phyloP scores from a whole-genome alignment of 2,329 filamentous ascomycete genomes.

The Gaeumannomyces sp. region DNA sequence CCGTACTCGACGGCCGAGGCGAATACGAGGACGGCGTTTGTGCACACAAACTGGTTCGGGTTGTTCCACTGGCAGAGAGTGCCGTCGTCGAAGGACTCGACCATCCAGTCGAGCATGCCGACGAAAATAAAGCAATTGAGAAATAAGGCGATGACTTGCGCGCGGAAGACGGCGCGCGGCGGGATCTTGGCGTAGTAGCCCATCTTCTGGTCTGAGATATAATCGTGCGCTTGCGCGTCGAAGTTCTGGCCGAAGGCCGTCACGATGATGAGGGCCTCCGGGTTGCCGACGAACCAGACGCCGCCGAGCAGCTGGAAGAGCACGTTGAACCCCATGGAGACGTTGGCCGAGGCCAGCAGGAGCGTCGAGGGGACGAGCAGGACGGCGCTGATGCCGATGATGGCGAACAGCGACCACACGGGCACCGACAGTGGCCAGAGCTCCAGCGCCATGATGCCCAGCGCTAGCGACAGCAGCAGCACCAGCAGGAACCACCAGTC shows the following conservation, averaged over 20 bases:
- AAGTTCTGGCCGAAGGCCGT: slow-evolving; percentile 8
- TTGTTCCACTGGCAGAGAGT: slow-evolving; percentile 7
- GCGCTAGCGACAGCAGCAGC: slow-evolving; percentile 24
- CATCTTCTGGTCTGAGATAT: slow-evolving; percentile 14
- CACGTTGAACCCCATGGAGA: slow-evolving; percentile 32
- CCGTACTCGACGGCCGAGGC: slow-evolving; percentile 9
- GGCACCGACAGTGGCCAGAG: slow-evolving; percentile 24
- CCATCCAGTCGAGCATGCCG: slow-evolving; percentile 10
- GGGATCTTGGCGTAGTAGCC: slow-evolving; percentile 13
- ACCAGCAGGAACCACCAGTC: slow-evolving; percentile 44
- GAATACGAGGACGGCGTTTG: slow-evolving; percentile 8
- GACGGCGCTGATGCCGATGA: slow-evolving; percentile 30
- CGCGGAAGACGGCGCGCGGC: slow-evolving; percentile 12
- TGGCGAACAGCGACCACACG: slow-evolving; percentile 22
- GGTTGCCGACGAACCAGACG: slow-evolving; percentile 21
- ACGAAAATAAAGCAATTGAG: slow-evolving; percentile 12
- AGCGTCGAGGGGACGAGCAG: slow-evolving; percentile 36
- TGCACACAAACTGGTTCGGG: slow-evolving; percentile 8
- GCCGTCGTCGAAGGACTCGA: slow-evolving; percentile 7
- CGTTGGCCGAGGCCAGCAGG: slow-evolving; percentile 36
- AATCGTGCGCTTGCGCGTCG: slow-evolving; percentile 11
- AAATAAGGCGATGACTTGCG: slow-evolving; percentile 11
- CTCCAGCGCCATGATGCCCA: slow-evolving; percentile 24
- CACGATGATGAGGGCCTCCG: slow-evolving; percentile 28
- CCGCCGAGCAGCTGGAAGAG: slow-evolving; percentile 36